Evolutionary conservation across 2,329 filamentous ascomycete genomes (phyloP).

Genomic region (Trichoderma aggressivum): DNA sequence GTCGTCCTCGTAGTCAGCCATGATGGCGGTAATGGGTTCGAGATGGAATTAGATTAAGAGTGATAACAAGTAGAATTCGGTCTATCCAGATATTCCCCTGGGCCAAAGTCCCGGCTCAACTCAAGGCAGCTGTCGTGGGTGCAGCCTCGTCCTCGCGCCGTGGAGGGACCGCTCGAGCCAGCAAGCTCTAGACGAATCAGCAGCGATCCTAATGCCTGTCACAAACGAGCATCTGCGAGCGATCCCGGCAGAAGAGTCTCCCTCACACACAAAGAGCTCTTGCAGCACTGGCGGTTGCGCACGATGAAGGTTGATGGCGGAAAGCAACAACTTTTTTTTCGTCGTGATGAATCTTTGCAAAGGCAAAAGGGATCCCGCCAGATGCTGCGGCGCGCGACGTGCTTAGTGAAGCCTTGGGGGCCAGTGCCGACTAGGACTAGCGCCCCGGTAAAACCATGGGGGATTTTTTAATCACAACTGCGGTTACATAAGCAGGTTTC

Average conservation of each 20-base stretch:
- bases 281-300: constrained; percentile 23
- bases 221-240: constrained; percentile 32
- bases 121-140: neutral
- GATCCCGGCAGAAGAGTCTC: constrained; percentile 23
- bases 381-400: constrained; percentile 16
- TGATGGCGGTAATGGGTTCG: constrained; percentile 29
- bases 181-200: constrained; percentile 31
- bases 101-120: neutral
- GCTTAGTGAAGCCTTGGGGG: neutral
- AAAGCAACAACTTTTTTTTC: constrained; percentile 26
- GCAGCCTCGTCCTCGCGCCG: constrained; percentile 12
- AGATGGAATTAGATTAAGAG: neutral
- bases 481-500: neutral
- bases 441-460: constrained; percentile 11
- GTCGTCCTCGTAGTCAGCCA: constrained; percentile 56
- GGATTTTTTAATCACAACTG: neutral
- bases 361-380: constrained; percentile 11
- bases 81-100: neutral
- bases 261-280: constrained; percentile 21
- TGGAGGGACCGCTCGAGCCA: constrained; percentile 20
- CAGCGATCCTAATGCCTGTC: constrained; percentile 31
- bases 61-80: neutral
- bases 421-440: neutral
- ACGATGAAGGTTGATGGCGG: constrained; percentile 23
- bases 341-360: constrained; percentile 13